A percentile compares a stretch with the other conserved stretches of the same genome.
Evolutionary conservation across 2,329 filamentous ascomycete species (phyloP).

Genomic region (Tolypocladium endophyticum): DNA sequence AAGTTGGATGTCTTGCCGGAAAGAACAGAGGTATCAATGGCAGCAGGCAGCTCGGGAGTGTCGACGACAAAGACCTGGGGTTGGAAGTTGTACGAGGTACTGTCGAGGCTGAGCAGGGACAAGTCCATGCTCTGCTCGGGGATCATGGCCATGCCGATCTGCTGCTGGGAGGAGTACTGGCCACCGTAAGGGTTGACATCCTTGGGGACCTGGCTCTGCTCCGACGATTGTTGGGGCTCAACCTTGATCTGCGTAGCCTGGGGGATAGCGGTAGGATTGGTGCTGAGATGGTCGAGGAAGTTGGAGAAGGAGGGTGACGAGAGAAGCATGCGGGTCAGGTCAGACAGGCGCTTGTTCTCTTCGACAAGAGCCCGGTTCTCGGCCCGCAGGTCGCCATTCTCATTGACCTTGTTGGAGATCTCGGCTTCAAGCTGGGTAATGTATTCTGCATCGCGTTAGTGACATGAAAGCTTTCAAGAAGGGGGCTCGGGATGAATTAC

Average conservation of each 20-base stretch:
- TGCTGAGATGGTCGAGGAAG: conserved; percentile 63
- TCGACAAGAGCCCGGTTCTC: conserved; percentile 76
- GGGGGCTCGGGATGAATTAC: conserved; percentile 41
- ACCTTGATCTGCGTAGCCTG: conserved; percentile 26
- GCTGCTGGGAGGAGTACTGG: conserved; percentile 47
- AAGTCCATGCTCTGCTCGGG: conserved; percentile 72
- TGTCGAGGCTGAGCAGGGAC: conserved; percentile 54
- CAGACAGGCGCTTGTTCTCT: conserved; percentile 72
- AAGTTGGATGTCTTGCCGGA: conserved; percentile 59
- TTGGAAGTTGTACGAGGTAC: conserved; percentile 48
- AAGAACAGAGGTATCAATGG: conserved; percentile 51
- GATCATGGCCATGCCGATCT: conserved; percentile 74
- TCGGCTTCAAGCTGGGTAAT: conserved; percentile 89
- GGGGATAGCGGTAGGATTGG: conserved; percentile 39
- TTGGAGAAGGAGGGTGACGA: conserved; percentile 73
- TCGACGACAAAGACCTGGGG: conserved; percentile 69
- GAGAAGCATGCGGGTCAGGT: conserved; percentile 72
- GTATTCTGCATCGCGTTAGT: conserved; percentile 58
- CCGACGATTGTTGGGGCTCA: conserved; percentile 27
- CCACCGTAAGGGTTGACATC: conserved; percentile 53
- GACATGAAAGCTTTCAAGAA: neutral
- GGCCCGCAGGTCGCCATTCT: conserved; percentile 68
- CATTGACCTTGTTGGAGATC: conserved; percentile 71
- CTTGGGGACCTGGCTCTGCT: conserved; percentile 47
- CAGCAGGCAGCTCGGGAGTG: conserved; percentile 52